Evolutionary conservation across 345 rosid species (phyloP).

Genomic region (Ceriops zippeliana): DNA sequence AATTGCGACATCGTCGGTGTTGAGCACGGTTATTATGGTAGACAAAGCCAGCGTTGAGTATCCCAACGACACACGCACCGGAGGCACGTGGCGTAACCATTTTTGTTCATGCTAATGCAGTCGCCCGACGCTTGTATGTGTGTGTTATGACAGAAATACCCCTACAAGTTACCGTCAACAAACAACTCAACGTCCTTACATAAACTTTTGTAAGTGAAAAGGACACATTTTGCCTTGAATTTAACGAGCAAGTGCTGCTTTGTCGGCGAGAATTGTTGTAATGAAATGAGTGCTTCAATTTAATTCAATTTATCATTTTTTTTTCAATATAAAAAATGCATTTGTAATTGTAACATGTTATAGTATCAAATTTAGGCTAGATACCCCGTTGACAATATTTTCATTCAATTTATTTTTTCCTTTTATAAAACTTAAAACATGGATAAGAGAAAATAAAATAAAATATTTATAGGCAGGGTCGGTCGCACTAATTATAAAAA

Average conservation of each 20-base stretch:
- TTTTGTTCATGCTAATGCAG: background rate
- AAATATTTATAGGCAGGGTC: too few species aligned
- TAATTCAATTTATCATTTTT: too few species aligned
- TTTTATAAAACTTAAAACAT: too few species aligned
- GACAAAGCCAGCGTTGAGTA: slow-evolving; percentile 8
- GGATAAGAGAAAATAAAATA: too few species aligned
- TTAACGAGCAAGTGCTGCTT: background rate
- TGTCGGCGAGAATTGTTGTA: slow-evolving; percentile 11
- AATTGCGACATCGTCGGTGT: slow-evolving; percentile 15
- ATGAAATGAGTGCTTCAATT: background rate
- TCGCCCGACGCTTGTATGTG: background rate
- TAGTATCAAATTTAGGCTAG: too few species aligned
- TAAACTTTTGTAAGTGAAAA: background rate
- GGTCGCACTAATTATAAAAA: too few species aligned
- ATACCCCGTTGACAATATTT: too few species aligned
- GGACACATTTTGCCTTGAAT: background rate
- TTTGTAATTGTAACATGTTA: too few species aligned
- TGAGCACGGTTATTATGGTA: slow-evolving; percentile 23
- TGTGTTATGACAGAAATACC: too few species aligned
- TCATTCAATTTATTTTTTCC: too few species aligned
- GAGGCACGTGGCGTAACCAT: background rate
- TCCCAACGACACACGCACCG: slow-evolving; percentile 11
- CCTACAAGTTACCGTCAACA: background rate
- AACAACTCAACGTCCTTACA: background rate
- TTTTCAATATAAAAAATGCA: too few species aligned